Percentiles rank a stretch among this genome's conserved stretches.
phyloP scores from a whole-genome alignment of 345 rosid species.

The Citrus sinensis region DVS_A1.0 CM039163.1:30318001-30318500 shows the following conservation, averaged over 20 bases:
- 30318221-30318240: background rate
- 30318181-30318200: no score
- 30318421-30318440: background rate
- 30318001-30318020: constrained; percentile 12
- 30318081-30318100: background rate
- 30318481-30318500: background rate
- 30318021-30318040: constrained; percentile 11
- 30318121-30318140: no score
- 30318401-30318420: no score
- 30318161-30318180: no score
- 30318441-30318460: background rate
- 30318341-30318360: no score
- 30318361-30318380: background rate
- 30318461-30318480: background rate
- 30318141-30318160: no score
- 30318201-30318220: no score
- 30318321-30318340: no score
- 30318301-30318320: no score
- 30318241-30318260: background rate
- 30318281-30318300: background rate
- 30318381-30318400: background rate
- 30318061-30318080: constrained; percentile 17
- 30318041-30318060: constrained; percentile 20
- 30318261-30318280: background rate
- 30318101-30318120: no score